Evolutionary conservation across 208 protist species (phyloP), one percentile per base, ranked within the genome.

Genomic region (Acanthamoeba comandoni): DNA sequence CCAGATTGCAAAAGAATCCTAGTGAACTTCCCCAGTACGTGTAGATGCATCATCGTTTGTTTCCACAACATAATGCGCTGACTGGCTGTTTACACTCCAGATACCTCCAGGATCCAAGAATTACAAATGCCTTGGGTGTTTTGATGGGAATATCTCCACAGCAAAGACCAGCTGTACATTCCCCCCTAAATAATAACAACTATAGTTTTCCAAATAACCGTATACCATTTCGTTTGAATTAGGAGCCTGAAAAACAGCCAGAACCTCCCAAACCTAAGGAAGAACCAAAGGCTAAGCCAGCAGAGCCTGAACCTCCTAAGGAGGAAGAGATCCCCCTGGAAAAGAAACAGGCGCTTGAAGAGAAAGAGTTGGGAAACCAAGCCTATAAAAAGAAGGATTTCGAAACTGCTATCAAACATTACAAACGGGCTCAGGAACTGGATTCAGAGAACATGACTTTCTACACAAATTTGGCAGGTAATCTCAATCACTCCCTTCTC

Each of bases 351-450:
- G 51, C 86, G 3, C 17, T 82, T 17, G 86, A 91, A 26, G 88
- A 86, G 22, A 95, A 99, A 93, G 96, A 97, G 91, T 95, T 98
- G 91, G 97, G 98, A 26, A 99, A 98, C 94, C 96, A 96, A 84
- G 94, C 97, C 15, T 99, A 99, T 96, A 97, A 98, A 91, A 96
- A 96, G 57, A 96, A 97, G 91, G 94, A 97, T 80, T 99, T 99
- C 91, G 98, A 97, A 86, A 96, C 95, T 8, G 94, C 94, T 24
- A 53, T 96, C 35, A 52, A 1, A 2, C 94, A 94, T 75, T 96
- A 96, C 88, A 94, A n/a, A 22, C 88, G 93, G 75, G 94, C 94
- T 4, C 55, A 65, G 8, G 92, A 95, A 19, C 29, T 92, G 19
- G 70, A 93, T 19, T 91, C 93, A 26, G 60, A 79, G 12, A 93